Evolutionary conservation across 2,329 filamentous ascomycete genomes (phyloP), one percentile per base, ranked within the genome.

Genomic region (Penicillium hesseltinei): DNA sequence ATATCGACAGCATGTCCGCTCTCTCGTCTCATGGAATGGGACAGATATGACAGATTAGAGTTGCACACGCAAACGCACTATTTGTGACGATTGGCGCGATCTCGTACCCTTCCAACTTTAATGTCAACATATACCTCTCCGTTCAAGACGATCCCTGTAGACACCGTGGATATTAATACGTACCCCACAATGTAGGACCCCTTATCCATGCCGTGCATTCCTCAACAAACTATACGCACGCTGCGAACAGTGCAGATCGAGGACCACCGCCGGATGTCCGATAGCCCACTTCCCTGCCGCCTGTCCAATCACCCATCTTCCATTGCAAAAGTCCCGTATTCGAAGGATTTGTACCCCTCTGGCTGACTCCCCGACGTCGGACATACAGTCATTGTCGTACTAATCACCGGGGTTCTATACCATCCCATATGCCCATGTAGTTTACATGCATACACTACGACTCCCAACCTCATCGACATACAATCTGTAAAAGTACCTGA

Each of bases 1-100:
- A 77, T 65, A 10, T 77, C 56, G 48, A 76, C n/a, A 2, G 13
- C 27, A 40, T 48, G n/a, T 47, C n/a, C 7, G 9, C 36, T 29
- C 31, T 51, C 15, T 31, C 13, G 11, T 43, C 21, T 44, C 40
- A 25, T 36, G 39, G 39, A 29, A 31, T 25, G 25, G 27, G 23
- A 40, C 9, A 29, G 7, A 43, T n/a, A 50, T 13, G 17, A 17
- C n/a, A 40, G 8, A 17, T 31, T 31, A 31, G n/a, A 43, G 25
- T 51, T 51, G 36, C 25, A 29, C 48, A 43, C 2, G n/a, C 27
- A 27, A 31, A 21, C 25, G 25, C 19, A 47, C 25, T 4, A 43
- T 51, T 39, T 7, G 36, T 40, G 36, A 31, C 25, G 35, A 29
- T 17, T 42, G 45, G 31, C 21, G n/a, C 13, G 29, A 40, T 38